Base-by-base conservation (phyloP, 2,329 filamentous ascomycete species). In the Ophiosphaerella korrae region DNA sequence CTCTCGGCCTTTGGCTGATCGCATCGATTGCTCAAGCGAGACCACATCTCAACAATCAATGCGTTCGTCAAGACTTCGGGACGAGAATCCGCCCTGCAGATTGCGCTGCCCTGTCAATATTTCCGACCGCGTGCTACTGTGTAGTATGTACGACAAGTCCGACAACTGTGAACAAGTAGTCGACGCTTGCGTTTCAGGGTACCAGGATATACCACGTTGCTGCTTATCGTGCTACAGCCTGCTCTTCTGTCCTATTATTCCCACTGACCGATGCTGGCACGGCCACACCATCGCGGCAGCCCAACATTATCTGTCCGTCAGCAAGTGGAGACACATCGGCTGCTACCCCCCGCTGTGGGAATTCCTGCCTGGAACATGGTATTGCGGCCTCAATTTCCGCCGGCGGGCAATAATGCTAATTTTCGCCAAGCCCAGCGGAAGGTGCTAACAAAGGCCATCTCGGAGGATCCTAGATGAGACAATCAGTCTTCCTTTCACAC, bases 101-200 rank as follows among this genome's bases (percentile, higher is more conserved):
- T 41, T 39, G 21, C 29, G 12, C 32, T 48, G 14, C 45, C 32
- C 32, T 45, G 45, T 54, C 40, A 41, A 57, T 54, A 55, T 53
- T 47, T 50, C 53, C 52, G 56, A 49, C 26, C 52, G 35, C 43
- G 45, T 21, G 5, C 18, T 21, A 21, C 18, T 21, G 18, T 4
- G 18, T 21, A 21, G 18, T 21, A 21, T 21, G 18, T 36, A 47
- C 52, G 53, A 50, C 60, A 59, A 56, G 56, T 59, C 58, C 54
- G 39, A 45, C 31, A 49, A 21, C 42, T 36, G 38, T 31, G 35
- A 38, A 47, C 36, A 54, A 50, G 42, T 42, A 51, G 41, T 31
- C 42, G 49, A 57, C 51, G 40, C 47, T 50, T 53, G 42, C 34
- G 58, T 61, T 61, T 61, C 53, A 61, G 45, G 37, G 21, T 13